Evolutionary conservation across 225 moss, liverwort and hornwort species (phyloP), one percentile per base, ranked within the genome.

Genomic region (Anthoceros angustus): DNA sequence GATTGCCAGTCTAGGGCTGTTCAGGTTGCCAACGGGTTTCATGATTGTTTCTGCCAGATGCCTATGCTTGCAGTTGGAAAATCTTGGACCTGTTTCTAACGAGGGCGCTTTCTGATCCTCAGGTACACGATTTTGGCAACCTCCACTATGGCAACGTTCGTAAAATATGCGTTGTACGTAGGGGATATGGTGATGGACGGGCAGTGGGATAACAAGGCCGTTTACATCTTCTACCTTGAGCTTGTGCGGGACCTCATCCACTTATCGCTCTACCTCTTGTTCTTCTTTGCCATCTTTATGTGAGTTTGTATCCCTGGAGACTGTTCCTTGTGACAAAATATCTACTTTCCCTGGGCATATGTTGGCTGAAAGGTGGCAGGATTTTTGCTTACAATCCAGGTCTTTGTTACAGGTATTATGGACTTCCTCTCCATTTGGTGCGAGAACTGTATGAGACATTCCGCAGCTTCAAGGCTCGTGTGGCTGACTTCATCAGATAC

Each of bases 361-460:
- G 62, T 25, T 25, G 62, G 9, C 18, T 11, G n/a, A 20, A n/a
- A n/a, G n/a, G n/a, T n/a, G n/a, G n/a, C n/a, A n/a, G n/a, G n/a
- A n/a, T n/a, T n/a, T n/a, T n/a, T n/a, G n/a, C n/a, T n/a, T n/a
- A n/a, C 18, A 20, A 20, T 62, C 12, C 4, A 3, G 62, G 39
- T n/a, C 25, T 62, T 62, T 12, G 62, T 62, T 4, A 4, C 12
- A 25, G 25, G 25, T 25, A 89, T 70, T 92, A 99, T 76, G 98
- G 98, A 24, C 78, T 99, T 55, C 98, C 98, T 50, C 77, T 99
- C 63, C 98, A 99, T 71, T 83, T 99, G 70, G 98, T 99, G 7
- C 87, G 98, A 41, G 98, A 99, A 79, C 82, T 99, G 24, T 99
- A 99, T 66, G 98, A 99, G 70, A 99, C 98, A 32, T 99, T 99